Percentiles rank a stretch among this genome's conserved stretches.
Conservation (phyloP, 2,329 filamentous ascomycete genomes). For the Botrytis sinoallii region DNA sequence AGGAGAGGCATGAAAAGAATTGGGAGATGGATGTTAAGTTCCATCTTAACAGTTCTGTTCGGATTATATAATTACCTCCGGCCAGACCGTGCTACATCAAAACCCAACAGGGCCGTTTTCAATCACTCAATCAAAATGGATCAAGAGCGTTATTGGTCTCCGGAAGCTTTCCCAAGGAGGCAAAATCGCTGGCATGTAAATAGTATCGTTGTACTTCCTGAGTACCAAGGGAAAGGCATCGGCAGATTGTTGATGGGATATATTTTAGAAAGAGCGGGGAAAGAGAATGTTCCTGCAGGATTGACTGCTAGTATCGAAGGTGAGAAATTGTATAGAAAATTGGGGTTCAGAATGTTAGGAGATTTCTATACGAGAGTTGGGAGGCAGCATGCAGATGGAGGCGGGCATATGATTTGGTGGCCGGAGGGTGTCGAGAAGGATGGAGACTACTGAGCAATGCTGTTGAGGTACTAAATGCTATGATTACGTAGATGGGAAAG, state of each 20-base stretch:
- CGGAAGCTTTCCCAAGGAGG: slow-evolving; percentile 25
- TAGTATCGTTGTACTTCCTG: slow-evolving; percentile 27
- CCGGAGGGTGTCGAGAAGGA: slow-evolving; percentile 20
- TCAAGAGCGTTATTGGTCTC: slow-evolving; percentile 27
- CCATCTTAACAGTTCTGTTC: slow-evolving; percentile 20
- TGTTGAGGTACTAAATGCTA: neutral
- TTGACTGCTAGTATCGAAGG: slow-evolving; percentile 29
- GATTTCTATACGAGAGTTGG: slow-evolving; percentile 23
- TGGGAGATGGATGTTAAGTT: slow-evolving; percentile 18
- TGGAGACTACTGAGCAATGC: neutral
- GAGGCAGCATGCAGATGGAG: slow-evolving; percentile 21
- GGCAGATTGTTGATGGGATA: slow-evolving; percentile 29
- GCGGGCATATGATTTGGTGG: slow-evolving; percentile 31
- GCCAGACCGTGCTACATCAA: slow-evolving; percentile 24
- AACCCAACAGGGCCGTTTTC: slow-evolving; percentile 18
- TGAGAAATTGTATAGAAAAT: slow-evolving; percentile 30
- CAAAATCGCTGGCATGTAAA: slow-evolving; percentile 29
- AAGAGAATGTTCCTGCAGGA: slow-evolving; percentile 28
- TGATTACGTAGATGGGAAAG: neutral
- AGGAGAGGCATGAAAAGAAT: slow-evolving; percentile 1
- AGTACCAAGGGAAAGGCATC: slow-evolving; percentile 31
- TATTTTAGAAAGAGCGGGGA: slow-evolving; percentile 25
- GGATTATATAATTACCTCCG: slow-evolving; percentile 19
- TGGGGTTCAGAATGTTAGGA: slow-evolving; percentile 30
- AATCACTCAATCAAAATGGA: slow-evolving; percentile 18